Conservation (phyloP, 139 green algal genomes). For the Gonium pectorale region DNA sequence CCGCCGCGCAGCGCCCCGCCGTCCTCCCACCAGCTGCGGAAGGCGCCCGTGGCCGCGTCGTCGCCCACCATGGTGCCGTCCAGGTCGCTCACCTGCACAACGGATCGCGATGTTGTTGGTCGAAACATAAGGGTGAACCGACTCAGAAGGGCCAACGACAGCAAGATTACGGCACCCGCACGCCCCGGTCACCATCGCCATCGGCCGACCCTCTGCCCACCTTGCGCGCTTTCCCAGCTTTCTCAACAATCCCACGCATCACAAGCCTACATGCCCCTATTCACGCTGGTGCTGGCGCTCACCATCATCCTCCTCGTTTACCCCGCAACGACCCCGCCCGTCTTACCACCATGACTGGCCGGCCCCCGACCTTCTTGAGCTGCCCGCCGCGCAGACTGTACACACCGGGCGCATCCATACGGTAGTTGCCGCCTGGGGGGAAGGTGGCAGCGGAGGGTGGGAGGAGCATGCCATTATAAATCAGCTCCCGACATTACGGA, state of each 20-base stretch:
- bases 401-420: not conserved
- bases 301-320: not conserved
- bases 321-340: not conserved
- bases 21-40: conserved; percentile 84
- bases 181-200: too few species aligned
- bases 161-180: too few species aligned
- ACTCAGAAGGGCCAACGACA: too few species aligned
- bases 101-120: not conserved
- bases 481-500: too few species aligned
- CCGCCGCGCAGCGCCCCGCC: conserved; percentile 64
- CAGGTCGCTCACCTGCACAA: conserved; percentile 80
- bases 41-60: conserved; percentile 73
- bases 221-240: too few species aligned
- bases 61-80: conserved; percentile 92
- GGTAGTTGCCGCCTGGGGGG: conserved; percentile 22
- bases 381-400: conserved; percentile 3
- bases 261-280: too few species aligned
- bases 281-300: too few species aligned
- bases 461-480: too few species aligned
- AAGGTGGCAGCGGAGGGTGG: not conserved
- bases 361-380: conserved; percentile 35
- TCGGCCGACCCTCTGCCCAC: too few species aligned
- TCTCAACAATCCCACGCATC: too few species aligned
- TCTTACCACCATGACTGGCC: conserved; percentile 36
- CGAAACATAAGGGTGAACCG: too few species aligned